These are phyloP conservation scores for Lachnellula subtilissima DNA, from an alignment of 2,329 filamentous ascomycete genomes.

Conservation along the genomic window DNA sequence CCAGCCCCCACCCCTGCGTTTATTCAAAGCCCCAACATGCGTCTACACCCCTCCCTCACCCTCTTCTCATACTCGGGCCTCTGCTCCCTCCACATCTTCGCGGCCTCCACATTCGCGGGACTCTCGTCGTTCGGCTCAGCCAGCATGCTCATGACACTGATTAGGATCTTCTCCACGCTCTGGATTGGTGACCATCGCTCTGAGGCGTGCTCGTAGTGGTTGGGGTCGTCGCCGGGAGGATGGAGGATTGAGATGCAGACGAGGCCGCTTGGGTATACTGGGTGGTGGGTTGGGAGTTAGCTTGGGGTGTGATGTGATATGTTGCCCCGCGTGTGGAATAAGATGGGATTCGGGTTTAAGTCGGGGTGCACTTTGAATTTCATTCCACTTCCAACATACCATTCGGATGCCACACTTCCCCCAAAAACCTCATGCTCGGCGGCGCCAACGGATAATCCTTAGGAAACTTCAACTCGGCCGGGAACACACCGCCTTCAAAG, in stretches of 20 bases:
- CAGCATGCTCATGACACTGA: constrained; percentile 89
- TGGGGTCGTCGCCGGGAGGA: constrained; percentile 92
- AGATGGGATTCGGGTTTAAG: no score
- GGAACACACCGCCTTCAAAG: constrained; percentile 93
- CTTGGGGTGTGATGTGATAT: no score
- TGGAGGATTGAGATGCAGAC: constrained; percentile 99
- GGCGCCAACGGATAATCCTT: constrained; percentile 96
- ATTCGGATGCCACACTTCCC: constrained; percentile 95
- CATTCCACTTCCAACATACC: constrained; percentile 47
- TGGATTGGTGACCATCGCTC: constrained; percentile 97
- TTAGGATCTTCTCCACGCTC: constrained; percentile 88
- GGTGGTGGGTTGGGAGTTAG: background rate
- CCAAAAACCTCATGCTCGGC: constrained; percentile 92
- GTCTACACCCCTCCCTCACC: constrained; percentile 77
- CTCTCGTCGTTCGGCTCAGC: constrained; percentile 92
- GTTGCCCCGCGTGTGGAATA: no score
- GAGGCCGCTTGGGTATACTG: constrained; percentile 85
- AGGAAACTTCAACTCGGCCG: constrained; percentile 89
- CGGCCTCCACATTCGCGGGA: constrained; percentile 92
- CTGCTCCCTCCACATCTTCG: constrained; percentile 80
- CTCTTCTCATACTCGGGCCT: constrained; percentile 78
- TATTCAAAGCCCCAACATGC: constrained; percentile 66
- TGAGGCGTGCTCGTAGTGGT: constrained; percentile 94
- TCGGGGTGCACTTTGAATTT: no score
- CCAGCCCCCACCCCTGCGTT: no score